Evolutionary conservation across 2,329 filamentous ascomycete species (phyloP), one percentile per base, ranked within the genome.

Genomic region (Hymenoscyphus salicellus): DNA sequence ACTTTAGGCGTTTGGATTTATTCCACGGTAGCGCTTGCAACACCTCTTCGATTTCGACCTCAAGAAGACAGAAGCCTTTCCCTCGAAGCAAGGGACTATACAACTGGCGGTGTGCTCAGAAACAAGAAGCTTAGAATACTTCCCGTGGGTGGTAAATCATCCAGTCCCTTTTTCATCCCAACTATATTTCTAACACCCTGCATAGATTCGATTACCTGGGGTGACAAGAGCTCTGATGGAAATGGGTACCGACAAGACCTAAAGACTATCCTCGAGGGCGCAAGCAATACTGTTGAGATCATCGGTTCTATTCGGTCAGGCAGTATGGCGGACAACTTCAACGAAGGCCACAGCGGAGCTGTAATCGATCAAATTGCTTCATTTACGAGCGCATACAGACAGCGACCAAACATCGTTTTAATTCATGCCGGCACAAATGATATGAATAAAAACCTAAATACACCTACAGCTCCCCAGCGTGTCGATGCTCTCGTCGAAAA

Each of bases 221-320:
- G 79, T 2, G 77, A 71, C 38, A 65, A 61, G 61, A 67, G 46
- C 30, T 64, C 55, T n/a, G 70, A 70, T 57, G 72, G 73, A 2
- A 79, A 79, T 65, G 78, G 78, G 8, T 80, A 80, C 63, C 75
- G 78, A 60, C 59, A 66, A 5, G 57, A 69, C 32, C 68, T 78
- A 1, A 60, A 65, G 32, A 62, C 63, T 20, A 36, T 59, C 58
- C 20, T 58, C 61, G 16, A 71, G 76, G 20, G 33, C 67, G 8
- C 11, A 38, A 57, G 26, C 5, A 71, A 69, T n/a, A 63, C 66
- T 1, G 63, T 73, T 20, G 56, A 72, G 38, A 73, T 72, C 61
- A 65, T 76, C 26, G 76, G 76, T 33, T 73, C 72, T 8, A 65
- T 70, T 28, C 63, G 60, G 32, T 70, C 71, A n/a, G 75, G 75